Evolutionary conservation across 805 yeast genomes (phyloP), one percentile per base, ranked within the genome.

Genomic region (Lipomyces mesembrius): DNA sequence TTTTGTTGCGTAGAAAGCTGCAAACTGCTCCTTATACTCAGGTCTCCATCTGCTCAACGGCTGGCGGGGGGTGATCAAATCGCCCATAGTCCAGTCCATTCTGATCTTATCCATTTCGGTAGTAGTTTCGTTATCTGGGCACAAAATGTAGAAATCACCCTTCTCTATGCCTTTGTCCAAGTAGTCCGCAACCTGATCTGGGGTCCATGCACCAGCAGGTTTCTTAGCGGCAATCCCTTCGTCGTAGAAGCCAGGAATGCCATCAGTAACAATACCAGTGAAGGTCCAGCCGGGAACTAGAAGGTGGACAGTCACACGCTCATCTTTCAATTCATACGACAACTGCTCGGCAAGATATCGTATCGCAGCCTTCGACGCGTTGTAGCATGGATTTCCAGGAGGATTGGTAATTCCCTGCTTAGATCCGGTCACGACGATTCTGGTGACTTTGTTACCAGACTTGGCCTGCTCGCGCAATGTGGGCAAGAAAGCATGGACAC

Each of bases 341-440:
- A 74, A 60, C 43, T 74, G 75, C 63, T 74, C 76, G 39, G 75
- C 75, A 71, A 83, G 83, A 2, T 83, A 70, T 80, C 83, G 59
- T 57, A 85, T 81, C 8, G 86, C 85, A n/a, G 86, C 84, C 75
- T 85, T 85, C 55, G 87, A 81, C 22, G 88, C 82, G 76, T 87
- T 84, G 74, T 85, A 85, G 59, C 84, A 83, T 20, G 84, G 82
- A 62, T 87, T 87, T 51, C 87, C 87, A 7, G 87, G 86, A 71
- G 76, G 76, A 64, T 74, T 73, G 57, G 76, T 73, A 68, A 74
- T 74, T 8, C 76, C 76, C 66, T 74, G 76, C 68, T 74, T 74
- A 37, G 76, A 74, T 25, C 75, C 75, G 25, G 76, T 73, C 39
- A 73, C 53, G 57, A 74, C 65, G 35, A 74, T 59, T 34, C 67